Base-by-base conservation (phyloP, 805 yeast species). In the Candida sithepensis region DNA sequence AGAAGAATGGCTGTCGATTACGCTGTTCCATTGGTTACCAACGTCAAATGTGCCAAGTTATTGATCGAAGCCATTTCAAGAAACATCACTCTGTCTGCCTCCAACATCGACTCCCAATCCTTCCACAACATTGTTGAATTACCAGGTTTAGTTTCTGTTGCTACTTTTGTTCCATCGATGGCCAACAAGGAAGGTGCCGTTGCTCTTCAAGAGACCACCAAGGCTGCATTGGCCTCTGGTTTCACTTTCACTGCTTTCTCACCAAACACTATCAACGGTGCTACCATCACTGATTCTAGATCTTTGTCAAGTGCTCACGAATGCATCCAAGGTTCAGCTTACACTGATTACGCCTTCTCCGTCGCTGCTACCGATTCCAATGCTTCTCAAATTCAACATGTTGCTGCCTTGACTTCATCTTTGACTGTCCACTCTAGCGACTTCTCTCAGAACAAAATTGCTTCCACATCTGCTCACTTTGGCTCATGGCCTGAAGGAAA, bases 1-100 rank as follows among this genome's bases (percentile, higher is more conserved):
- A 95, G 99, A 79, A 94, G 99, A 77, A 88, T 94, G 98, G 99
- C 99, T 58, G 97, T 94, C 56, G 99, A 94, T 72, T 95, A 88
- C 68, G 91, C 97, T 44, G 90, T 94, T 65, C 99, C 99, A 44
- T 78, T 94, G 67, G 96, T 94, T 43, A 94, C 99, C 55, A 94
- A 94, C 65, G 98, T 94, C 57, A 94, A 94, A 73, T 85, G 91
- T 76, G 99, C 99, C 53, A 94, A 94, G 72, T 75, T 94, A 57
- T 77, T 94, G 70, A 84, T 94, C 56, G 98, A 94, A 73, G 98
- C 99, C n/a, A 69, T 90, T 55, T 78, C 92, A 36, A 78, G 94
- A 73, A 73, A 82, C 61, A 71, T 75, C 54, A 52, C 74, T n/a
- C 72, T 90, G 56, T 86, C 84, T 20, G 88, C 87, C 45, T 65